Evolutionary conservation across 768 basidiomycete species (phyloP).

Genomic region (Naganishia randhawae): DNA sequence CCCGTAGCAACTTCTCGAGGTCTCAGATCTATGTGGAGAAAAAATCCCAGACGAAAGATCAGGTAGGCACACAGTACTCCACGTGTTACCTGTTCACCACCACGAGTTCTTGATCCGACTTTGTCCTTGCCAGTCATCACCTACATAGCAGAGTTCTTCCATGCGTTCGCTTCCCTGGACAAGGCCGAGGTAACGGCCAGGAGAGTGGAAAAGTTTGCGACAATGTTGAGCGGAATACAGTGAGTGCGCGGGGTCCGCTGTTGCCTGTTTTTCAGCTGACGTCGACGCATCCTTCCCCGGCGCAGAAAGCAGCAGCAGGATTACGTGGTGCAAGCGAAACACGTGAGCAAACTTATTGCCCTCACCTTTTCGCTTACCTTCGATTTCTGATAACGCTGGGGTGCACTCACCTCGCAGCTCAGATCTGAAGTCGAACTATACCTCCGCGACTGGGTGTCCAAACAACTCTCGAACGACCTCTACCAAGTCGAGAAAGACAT

Average conservation of each 20-base stretch:
- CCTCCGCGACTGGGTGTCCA: slow-evolving; percentile 11
- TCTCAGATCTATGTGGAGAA: slow-evolving; percentile 81
- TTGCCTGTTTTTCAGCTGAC: not conserved
- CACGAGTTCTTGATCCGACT: not conserved
- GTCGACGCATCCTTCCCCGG: not conserved
- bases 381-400: not conserved
- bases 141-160: slow-evolving; percentile 95
- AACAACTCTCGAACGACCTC: slow-evolving; percentile 13
- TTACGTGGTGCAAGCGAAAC: slow-evolving; percentile 12
- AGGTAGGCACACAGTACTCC: slow-evolving; percentile 30
- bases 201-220: slow-evolving; percentile 90
- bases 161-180: slow-evolving; percentile 96
- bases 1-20: slow-evolving; percentile 83
- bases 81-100: too few relatives aligned
- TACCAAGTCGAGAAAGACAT: slow-evolving; percentile 13
- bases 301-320: slow-evolving; percentile 15
- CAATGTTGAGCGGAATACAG: slow-evolving; percentile 69
- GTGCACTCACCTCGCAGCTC: not conserved
- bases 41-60: slow-evolving; percentile 88
- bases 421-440: not conserved
- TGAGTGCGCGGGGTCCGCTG: slow-evolving; percentile 26
- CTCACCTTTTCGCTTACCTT: not conserved
- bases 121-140: slow-evolving; percentile 68
- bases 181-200: slow-evolving; percentile 91
- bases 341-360: not conserved